phyloP scores from a whole-genome alignment of 768 basidiomycete species.

The Dentipellis fragilis region DNA sequence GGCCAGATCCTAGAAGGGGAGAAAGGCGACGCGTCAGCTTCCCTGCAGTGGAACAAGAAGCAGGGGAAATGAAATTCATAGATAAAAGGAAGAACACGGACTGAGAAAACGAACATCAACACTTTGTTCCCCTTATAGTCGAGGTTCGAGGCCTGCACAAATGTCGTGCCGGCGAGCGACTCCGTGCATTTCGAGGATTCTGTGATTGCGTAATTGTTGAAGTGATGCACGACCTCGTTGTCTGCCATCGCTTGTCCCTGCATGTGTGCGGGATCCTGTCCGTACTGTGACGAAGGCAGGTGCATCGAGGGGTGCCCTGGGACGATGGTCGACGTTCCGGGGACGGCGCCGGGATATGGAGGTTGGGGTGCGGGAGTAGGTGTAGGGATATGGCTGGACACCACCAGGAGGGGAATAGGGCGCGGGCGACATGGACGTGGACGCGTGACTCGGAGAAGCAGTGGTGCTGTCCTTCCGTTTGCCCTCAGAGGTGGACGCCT shows the following conservation, averaged over 20 bases:
- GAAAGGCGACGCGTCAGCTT: neutral
- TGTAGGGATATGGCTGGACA: slow-evolving; percentile 12
- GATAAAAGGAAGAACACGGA: slow-evolving; percentile 23
- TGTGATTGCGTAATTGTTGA: slow-evolving; percentile 29
- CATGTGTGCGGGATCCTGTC: slow-evolving; percentile 1
- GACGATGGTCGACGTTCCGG: slow-evolving; percentile 1
- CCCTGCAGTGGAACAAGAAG: neutral
- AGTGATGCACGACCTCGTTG: slow-evolving; percentile 33
- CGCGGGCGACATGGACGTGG: slow-evolving; percentile 12
- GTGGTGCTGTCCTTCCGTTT: slow-evolving; percentile 3
- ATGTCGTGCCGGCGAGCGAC: slow-evolving; percentile 49
- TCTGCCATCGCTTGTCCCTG: slow-evolving; percentile 8
- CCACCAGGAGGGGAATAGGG: slow-evolving; percentile 10
- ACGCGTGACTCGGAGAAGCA: slow-evolving; percentile 7
- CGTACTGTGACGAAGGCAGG: slow-evolving; percentile 4
- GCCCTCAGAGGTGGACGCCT: slow-evolving; percentile 2
- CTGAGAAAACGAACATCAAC: slow-evolving; percentile 56
- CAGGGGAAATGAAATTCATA: neutral
- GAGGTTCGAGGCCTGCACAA: slow-evolving; percentile 40
- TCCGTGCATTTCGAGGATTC: slow-evolving; percentile 44
- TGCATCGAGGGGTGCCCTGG: slow-evolving; percentile 1
- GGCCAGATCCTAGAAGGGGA: slow-evolving; percentile 46
- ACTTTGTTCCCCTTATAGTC: slow-evolving; percentile 48
- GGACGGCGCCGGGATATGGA: slow-evolving; percentile 3
- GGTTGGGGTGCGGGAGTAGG: slow-evolving; percentile 14